Evolutionary conservation across 352 stramenopile genomes (phyloP).

Genomic region (Phytophthora pluvialis): DNA sequence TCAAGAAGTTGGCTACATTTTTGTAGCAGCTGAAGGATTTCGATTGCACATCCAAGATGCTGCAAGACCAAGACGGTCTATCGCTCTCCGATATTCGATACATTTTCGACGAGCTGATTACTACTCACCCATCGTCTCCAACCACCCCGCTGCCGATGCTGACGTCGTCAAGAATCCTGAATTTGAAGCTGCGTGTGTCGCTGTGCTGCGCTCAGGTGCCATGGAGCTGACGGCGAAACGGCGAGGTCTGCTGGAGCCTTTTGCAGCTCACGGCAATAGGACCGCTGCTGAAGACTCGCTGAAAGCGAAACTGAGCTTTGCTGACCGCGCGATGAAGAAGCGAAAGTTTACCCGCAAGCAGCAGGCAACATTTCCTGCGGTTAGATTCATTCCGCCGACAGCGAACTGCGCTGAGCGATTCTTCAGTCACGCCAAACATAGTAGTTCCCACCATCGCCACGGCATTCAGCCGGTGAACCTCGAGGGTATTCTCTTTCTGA

Average conservation of each 20-base stretch:
- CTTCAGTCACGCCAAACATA: neutral
- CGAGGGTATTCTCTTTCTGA: conserved; percentile 1
- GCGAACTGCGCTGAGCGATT: neutral
- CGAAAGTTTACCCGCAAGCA: neutral
- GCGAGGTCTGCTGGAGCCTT: neutral
- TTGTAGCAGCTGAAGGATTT: too few species aligned
- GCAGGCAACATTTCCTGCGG: neutral
- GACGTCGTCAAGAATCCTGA: neutral
- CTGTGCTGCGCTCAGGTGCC: neutral
- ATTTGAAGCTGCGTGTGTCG: conserved; percentile 7
- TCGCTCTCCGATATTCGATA: too few species aligned
- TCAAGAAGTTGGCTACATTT: too few species aligned
- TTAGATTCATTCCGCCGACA: conserved; percentile 4
- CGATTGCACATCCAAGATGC: too few species aligned
- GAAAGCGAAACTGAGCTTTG: conserved; percentile 1
- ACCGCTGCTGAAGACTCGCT: neutral
- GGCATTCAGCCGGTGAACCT: neutral
- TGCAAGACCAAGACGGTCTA: too few species aligned
- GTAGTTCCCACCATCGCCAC: neutral
- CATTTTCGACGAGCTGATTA: conserved; percentile 3
- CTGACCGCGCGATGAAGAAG: neutral
- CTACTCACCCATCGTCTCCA: neutral
- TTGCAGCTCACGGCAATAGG: neutral
- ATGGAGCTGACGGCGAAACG: neutral
- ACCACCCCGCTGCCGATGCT: neutral